Percentiles rank a stretch among this genome's conserved stretches.
Evolutionary conservation across 345 rosid species (phyloP).

Genomic region (Pseudoturritis turrita): DNA sequence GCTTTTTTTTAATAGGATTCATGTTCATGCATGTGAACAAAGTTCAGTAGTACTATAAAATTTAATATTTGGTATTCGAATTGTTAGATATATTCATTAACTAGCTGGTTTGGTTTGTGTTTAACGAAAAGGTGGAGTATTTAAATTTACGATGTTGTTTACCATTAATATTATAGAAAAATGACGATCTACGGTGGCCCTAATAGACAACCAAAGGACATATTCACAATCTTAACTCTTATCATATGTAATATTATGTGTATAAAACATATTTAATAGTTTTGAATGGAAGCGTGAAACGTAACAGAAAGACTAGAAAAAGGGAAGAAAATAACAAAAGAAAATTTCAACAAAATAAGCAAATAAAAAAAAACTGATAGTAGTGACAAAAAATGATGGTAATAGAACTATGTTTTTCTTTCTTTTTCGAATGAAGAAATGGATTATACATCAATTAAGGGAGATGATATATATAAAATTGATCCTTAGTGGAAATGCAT

Average conservation of each 20-base stretch:
- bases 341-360: not conserved
- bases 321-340: not conserved
- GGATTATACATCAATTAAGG: not conserved
- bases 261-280: too few species aligned
- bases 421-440: not conserved
- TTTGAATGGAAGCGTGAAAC: too few species aligned
- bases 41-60: not conserved
- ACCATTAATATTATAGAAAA: not conserved
- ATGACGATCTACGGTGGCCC: not conserved
- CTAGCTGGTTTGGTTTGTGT: slow-evolving; percentile 15
- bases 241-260: too few species aligned
- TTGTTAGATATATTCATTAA: not conserved
- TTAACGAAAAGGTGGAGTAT: slow-evolving; percentile 7
- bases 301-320: too few species aligned
- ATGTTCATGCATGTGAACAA: slow-evolving; percentile 20
- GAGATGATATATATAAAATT: not conserved
- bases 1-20: not conserved
- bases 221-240: not conserved
- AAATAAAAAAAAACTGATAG: not conserved
- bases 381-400: too few species aligned
- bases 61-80: not conserved
- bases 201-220: slow-evolving; percentile 13
- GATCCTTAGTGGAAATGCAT: slow-evolving; percentile 23
- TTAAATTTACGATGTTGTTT: slow-evolving; percentile 12
- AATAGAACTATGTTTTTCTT: not conserved